Percentiles rank a stretch among this genome's conserved stretches.
phyloP scores from a whole-genome alignment of 225 moss, liverwort and hornwort species.

The Climacium dendroides region DNA sequence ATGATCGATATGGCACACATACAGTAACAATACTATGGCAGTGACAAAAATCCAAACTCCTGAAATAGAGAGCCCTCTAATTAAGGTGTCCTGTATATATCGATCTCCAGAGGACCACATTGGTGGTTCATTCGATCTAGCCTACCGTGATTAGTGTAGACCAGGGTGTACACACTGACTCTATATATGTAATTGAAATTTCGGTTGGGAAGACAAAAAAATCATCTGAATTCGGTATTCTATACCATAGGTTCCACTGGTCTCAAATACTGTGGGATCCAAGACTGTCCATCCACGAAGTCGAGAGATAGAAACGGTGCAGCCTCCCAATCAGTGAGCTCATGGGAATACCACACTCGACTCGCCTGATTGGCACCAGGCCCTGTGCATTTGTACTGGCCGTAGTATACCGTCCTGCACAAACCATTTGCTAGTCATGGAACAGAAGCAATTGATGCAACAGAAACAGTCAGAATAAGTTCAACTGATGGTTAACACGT shows the following conservation, averaged over 20 bases:
- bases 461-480: background rate
- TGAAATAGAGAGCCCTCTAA: background rate
- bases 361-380: conserved; percentile 13
- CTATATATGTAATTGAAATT: background rate
- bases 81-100: background rate
- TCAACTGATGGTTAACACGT: background rate
- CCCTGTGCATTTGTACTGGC: conserved; percentile 40
- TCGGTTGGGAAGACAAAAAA: background rate
- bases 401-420: conserved; percentile 43
- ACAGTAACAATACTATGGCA: background rate
- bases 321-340: conserved; percentile 19
- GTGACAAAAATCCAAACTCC: background rate
- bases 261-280: conserved; percentile 22
- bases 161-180: background rate
- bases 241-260: background rate
- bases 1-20: background rate
- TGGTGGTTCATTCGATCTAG: background rate
- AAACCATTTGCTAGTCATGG: background rate
- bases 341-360: conserved; percentile 21
- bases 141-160: background rate
- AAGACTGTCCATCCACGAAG: conserved; percentile 28
- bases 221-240: background rate
- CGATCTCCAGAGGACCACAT: background rate
- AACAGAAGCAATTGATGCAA: background rate
- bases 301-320: conserved; percentile 13